Evolutionary conservation across 768 basidiomycete genomes (phyloP).

Genomic region (Macrolepiota fuliginosa): DNA sequence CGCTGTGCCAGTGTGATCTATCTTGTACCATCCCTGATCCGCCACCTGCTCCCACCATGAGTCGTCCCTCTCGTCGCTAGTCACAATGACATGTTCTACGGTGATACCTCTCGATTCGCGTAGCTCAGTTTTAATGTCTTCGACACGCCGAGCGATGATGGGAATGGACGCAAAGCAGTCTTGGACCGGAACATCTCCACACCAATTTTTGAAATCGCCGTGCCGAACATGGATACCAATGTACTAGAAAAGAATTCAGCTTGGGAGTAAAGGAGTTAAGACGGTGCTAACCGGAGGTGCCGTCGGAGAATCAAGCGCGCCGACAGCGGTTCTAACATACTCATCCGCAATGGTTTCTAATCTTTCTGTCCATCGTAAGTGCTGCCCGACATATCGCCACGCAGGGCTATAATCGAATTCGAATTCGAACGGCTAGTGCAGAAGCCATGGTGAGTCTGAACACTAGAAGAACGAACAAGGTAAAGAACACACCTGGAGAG

Average conservation of each 20-base stretch:
- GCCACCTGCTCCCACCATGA: slow-evolving; percentile 58
- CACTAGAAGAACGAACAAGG: neutral
- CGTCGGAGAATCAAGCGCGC: slow-evolving; percentile 28
- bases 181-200: slow-evolving; percentile 35
- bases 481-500: slow-evolving; percentile 37
- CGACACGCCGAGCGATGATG: slow-evolving; percentile 51
- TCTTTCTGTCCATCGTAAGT: slow-evolving; percentile 47
- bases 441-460: neutral
- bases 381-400: slow-evolving; percentile 53
- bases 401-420: slow-evolving; percentile 57
- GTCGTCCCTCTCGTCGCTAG: slow-evolving; percentile 57
- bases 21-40: slow-evolving; percentile 46
- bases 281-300: slow-evolving; percentile 44
- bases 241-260: slow-evolving; percentile 32
- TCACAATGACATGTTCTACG: slow-evolving; percentile 58
- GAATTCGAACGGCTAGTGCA: slow-evolving; percentile 48
- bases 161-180: slow-evolving; percentile 56
- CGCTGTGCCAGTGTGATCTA: slow-evolving; percentile 49
- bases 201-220: slow-evolving; percentile 50
- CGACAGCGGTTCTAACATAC: slow-evolving; percentile 46
- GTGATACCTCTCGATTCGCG: slow-evolving; percentile 38
- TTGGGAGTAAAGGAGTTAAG: neutral
- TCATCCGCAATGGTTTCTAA: slow-evolving; percentile 40
- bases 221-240: slow-evolving; percentile 58
- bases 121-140: slow-evolving; percentile 52